Evolutionary conservation across 768 basidiomycete genomes (phyloP), one percentile per base, ranked within the genome.

Genomic region (Amanita pseudoporphyria): DNA sequence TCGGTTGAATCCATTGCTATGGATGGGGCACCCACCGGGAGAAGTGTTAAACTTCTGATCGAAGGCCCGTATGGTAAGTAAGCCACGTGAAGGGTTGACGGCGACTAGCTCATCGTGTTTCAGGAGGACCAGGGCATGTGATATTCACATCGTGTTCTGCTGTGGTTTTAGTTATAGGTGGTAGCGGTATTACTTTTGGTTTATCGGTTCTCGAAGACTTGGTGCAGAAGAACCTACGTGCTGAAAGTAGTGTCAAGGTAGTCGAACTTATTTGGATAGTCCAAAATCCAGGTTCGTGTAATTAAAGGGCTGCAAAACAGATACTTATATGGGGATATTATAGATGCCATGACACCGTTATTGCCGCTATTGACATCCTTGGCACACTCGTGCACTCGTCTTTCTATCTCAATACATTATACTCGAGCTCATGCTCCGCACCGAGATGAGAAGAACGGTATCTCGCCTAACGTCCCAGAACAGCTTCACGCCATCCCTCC

Each of bases 101-200:
- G 24, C 33, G 56, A 56, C 39, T 30, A 53, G 22, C 52, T 39
- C 21, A 32, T 33, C 18, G 18, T 45, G 37, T 14, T 31, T 14
- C 45, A 79, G 73, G 82, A 50, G 79, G 81, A 6, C 67, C 78
- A 32, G 71, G 83, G 4, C 74, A 84, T 57, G 74, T 71, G 4
- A 68, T 84, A 13, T 71, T 81, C 48, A 62, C 78, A 3, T 81
- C 77, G 53, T 88, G 78, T 63, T 81, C 82, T 0, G 77, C 76
- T 3, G 79, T 82, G 1, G 65, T 89, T 24, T 72, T 89, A 55
- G 62, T 89, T 13, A 80, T 73, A 14, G 88, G 84, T 3, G 88
- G 88, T 2, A 83, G 81, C 51, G 88, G 88, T 1, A 83, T 91
- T 58, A 79, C 85, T 0, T 86, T 82, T 52, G 76, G 76, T 0